phyloP scores from a whole-genome alignment of 148 eudicot species.

The Nepenthes mirabilis region DNA sequence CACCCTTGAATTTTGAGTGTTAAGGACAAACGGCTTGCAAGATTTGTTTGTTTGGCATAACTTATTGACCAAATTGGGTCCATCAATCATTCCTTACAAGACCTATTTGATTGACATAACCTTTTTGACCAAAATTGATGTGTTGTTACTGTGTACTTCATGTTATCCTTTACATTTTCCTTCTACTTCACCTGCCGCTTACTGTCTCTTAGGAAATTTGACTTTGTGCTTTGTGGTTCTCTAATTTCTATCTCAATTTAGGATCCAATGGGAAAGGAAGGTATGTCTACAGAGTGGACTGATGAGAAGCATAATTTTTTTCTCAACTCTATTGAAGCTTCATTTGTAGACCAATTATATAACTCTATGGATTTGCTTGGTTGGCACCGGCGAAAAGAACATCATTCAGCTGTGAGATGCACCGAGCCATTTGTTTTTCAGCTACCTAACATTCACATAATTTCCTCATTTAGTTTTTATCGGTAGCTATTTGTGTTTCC shows the following conservation, averaged over 20 bases:
- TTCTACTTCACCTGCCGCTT: too few relatives aligned
- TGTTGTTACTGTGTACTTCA: too few relatives aligned
- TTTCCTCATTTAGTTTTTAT: neutral
- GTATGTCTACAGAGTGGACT: slow-evolving; percentile 57
- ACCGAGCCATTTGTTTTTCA: neutral
- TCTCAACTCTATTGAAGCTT: slow-evolving; percentile 80
- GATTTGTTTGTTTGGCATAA: too few relatives aligned
- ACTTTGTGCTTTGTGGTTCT: too few relatives aligned
- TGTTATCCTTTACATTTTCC: too few relatives aligned
- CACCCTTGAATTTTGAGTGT: too few relatives aligned
- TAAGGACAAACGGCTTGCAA: too few relatives aligned
- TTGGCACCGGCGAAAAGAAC: slow-evolving; percentile 16
- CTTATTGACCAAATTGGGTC: too few relatives aligned
- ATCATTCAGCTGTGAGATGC: slow-evolving; percentile 17
- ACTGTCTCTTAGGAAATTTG: too few relatives aligned
- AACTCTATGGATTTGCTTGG: slow-evolving; percentile 36
- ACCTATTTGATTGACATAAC: too few relatives aligned
- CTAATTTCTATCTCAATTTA: neutral
- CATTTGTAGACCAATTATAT: slow-evolving; percentile 72
- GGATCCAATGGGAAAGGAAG: slow-evolving; percentile 9
- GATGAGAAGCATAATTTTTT: slow-evolving; percentile 79
- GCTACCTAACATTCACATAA: neutral
- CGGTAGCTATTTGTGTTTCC: slow-evolving; percentile 1
- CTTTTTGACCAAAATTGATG: too few relatives aligned
- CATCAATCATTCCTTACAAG: too few relatives aligned